phyloP scores from a whole-genome alignment of 1,139 yeast species.

The Taphrina communis region DNA sequence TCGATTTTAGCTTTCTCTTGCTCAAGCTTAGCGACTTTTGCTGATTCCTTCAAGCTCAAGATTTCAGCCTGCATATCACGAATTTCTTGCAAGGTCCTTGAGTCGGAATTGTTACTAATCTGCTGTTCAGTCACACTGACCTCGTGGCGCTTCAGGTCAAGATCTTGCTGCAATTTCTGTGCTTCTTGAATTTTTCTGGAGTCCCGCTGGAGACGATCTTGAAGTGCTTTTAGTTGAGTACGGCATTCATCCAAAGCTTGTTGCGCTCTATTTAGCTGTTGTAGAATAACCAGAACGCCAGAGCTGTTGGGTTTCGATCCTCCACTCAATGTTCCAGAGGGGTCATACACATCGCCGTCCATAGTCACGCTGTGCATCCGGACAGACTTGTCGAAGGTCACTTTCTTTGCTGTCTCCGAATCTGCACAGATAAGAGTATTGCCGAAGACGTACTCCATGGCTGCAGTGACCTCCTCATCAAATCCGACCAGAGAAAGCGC shows the following conservation, averaged over 20 bases:
- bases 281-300: constrained; percentile 68
- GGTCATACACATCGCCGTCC: constrained; percentile 95
- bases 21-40: constrained; percentile 56
- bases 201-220: constrained; percentile 57
- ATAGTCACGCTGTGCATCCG: constrained; percentile 85
- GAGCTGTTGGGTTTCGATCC: constrained; percentile 72
- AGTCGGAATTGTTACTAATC: constrained; percentile 66
- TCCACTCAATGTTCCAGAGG: constrained; percentile 93
- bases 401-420: constrained; percentile 82
- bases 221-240: constrained; percentile 55
- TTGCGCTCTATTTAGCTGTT: constrained; percentile 65
- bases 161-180: constrained; percentile 65
- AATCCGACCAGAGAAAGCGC: constrained; percentile 82
- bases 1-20: constrained; percentile 54
- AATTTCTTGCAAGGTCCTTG: constrained; percentile 51
- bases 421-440: constrained; percentile 82
- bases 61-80: constrained; percentile 41
- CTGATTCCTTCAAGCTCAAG: constrained; percentile 54
- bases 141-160: constrained; percentile 72
- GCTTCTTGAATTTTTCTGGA: constrained; percentile 61
- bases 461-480: constrained; percentile 70
- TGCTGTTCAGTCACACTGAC: constrained; percentile 66
- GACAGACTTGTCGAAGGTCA: constrained; percentile 83
- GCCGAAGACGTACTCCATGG: constrained; percentile 94
- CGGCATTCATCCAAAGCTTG: constrained; percentile 55